These are phyloP conservation scores for Lepiota venenata DNA, from an alignment of 768 basidiomycete species.

Conservation along the genomic window DNA sequence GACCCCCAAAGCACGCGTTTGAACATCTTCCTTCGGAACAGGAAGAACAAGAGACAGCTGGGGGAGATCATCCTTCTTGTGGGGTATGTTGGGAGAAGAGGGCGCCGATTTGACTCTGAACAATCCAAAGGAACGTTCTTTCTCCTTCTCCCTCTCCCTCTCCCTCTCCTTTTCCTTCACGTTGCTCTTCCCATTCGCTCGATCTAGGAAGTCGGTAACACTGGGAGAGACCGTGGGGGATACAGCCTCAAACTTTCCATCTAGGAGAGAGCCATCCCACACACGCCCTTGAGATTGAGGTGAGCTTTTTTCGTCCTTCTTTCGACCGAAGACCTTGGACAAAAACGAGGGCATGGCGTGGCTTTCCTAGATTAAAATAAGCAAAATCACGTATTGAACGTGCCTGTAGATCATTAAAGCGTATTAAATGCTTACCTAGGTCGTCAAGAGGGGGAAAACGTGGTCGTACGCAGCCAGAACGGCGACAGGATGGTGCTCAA, in stretches of 20 bases:
- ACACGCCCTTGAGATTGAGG: slow-evolving; percentile 26
- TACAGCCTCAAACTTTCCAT: slow-evolving; percentile 73
- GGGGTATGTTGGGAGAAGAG: slow-evolving; percentile 29
- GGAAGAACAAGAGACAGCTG: slow-evolving; percentile 64
- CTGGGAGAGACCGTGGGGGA: slow-evolving; percentile 45
- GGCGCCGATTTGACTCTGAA: slow-evolving; percentile 46
- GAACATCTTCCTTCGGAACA: slow-evolving; percentile 43
- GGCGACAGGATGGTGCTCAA: slow-evolving; percentile 3
- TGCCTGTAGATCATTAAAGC: slow-evolving; percentile 1
- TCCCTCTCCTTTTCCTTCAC: slow-evolving; percentile 39
- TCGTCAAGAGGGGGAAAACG: neutral
- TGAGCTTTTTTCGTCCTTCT: slow-evolving; percentile 51
- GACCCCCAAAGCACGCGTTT: slow-evolving; percentile 46
- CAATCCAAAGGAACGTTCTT: slow-evolving; percentile 43
- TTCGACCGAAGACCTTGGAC: slow-evolving; percentile 76
- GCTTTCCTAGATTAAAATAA: slow-evolving; percentile 18
- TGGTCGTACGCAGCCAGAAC: slow-evolving; percentile 3
- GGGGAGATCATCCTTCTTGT: slow-evolving; percentile 40
- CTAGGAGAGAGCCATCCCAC: slow-evolving; percentile 50
- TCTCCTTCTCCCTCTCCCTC: slow-evolving; percentile 40
- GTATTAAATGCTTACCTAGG: slow-evolving; percentile 3
- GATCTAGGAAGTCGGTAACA: slow-evolving; percentile 36
- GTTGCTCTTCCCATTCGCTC: slow-evolving; percentile 18
- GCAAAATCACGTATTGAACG: slow-evolving; percentile 6
- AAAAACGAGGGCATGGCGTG: slow-evolving; percentile 65